Percentiles rank a stretch among this genome's conserved stretches.
These are phyloP conservation scores for Lotmaria passim DNA, from an alignment of 208 protist genomes.

Conservation along the genomic window DNA sequence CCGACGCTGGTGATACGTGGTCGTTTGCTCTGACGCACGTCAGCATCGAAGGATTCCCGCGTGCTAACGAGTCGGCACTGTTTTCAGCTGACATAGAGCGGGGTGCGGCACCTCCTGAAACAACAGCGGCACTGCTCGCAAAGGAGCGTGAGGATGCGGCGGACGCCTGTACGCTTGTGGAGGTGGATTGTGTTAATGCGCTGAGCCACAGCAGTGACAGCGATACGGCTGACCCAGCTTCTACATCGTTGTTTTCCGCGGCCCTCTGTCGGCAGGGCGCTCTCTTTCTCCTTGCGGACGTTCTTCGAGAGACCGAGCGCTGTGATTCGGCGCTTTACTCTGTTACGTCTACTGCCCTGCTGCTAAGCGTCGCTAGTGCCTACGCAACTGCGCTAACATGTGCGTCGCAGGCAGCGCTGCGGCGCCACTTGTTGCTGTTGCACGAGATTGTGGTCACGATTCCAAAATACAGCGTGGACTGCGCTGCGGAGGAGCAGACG, in stretches of 20 bases:
- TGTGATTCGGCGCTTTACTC: constrained; percentile 3
- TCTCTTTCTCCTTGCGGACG: constrained; percentile 25
- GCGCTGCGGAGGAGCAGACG: constrained; percentile 1
- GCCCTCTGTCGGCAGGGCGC: constrained; percentile 28
- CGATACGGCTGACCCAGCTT: neutral
- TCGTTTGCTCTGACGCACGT: constrained; percentile 1
- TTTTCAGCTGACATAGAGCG: constrained; percentile 13
- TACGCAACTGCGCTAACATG: constrained; percentile 12
- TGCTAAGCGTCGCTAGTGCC: constrained; percentile 8
- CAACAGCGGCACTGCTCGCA: constrained; percentile 19
- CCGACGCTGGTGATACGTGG: neutral
- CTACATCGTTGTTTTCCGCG: neutral
- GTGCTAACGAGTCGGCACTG: neutral
- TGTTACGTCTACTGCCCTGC: constrained; percentile 16
- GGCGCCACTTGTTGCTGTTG: constrained; percentile 31
- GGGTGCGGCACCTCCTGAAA: constrained; percentile 15
- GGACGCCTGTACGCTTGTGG: constrained; percentile 24
- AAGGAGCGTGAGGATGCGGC: constrained; percentile 19
- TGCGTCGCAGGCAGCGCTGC: constrained; percentile 14
- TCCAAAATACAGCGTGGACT: constrained; percentile 37
- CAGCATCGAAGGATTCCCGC: neutral
- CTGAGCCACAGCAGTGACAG: neutral
- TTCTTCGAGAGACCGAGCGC: neutral
- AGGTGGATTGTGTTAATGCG: constrained; percentile 11
- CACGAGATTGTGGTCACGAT: constrained; percentile 19